Base-by-base conservation (phyloP, 1,139 yeast genomes). In the Geotrichum candidum region DNA sequence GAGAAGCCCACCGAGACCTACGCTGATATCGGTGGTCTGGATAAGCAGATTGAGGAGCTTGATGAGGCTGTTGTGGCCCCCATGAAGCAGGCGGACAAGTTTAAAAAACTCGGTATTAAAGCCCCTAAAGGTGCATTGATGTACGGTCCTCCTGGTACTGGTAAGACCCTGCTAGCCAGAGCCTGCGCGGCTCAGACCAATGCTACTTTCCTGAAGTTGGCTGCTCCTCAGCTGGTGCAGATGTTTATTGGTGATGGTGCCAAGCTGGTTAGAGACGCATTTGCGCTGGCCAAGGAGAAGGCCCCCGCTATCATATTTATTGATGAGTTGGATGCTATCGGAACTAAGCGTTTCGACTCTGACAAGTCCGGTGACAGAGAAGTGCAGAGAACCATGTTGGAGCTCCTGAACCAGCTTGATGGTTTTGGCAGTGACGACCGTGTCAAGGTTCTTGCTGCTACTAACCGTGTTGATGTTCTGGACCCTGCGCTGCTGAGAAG, bases 131-230 rank as follows among this genome's bases (percentile, higher is more conserved):
- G 99, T 69, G 99, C 98, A 0, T 80, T 94, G 64, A 94, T 94
- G 99, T 94, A 94, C 74, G 99, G 99, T 10, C 99, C 99, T 22
- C 99, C 99, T 58, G 99, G 99, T 72, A 94, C 99, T 1, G 99
- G 99, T 75, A 94, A 94, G 77, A 94, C 99, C 0, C 81, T 18
- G 18, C 18, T 18, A 18, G 18, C 18, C 18, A 18, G 18, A 18
- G 18, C 18, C 18, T 18, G 18, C 83, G 99, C 99, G 15, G 99
- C 99, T 5, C 98, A 94, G 76, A 89, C 97, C 0, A 96, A 95
- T 65, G 99, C 99, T n/a, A 94, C 99, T 0, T 94, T 94, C 74
- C 81, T 94, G 72, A 94, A 94, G 73, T 81, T 95, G 66, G 98
- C 99, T 0, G 99, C 98, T 58, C 99, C 99, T 23, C 99, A 95